Conservation (phyloP, 805 yeast species). For the Cyberlindnera maritima region DNA sequence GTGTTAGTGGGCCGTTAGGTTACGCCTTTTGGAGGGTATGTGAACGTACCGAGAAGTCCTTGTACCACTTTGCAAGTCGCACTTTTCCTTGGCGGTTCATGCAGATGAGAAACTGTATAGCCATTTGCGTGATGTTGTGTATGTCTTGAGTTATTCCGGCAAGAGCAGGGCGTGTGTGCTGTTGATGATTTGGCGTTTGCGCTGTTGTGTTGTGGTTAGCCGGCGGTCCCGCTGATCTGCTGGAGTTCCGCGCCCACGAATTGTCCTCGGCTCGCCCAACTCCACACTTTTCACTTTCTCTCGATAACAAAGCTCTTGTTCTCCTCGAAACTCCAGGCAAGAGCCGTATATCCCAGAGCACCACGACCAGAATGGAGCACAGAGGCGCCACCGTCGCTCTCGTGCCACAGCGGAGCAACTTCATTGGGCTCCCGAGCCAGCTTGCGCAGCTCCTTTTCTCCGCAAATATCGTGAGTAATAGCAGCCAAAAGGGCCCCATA, state of each 20-base stretch:
- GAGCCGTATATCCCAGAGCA: neutral
- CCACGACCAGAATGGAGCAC: constrained; percentile 15
- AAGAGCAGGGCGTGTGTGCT: too few relatives aligned
- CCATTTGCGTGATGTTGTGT: constrained; percentile 42
- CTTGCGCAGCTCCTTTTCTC: constrained; percentile 34
- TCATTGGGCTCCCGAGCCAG: constrained; percentile 9
- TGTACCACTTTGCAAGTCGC: constrained; percentile 80
- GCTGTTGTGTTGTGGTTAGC: neutral
- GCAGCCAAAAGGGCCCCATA: too few relatives aligned
- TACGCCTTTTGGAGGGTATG: neutral
- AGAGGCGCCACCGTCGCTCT: constrained; percentile 1
- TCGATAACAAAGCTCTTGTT: neutral
- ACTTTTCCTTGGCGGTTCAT: constrained; percentile 94
- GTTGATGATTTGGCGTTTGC: neutral
- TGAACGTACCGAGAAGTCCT: constrained; percentile 36
- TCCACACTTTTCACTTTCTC: constrained; percentile 1
- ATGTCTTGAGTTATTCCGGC: neutral
- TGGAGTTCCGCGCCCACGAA: neutral
- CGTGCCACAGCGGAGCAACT: constrained; percentile 7
- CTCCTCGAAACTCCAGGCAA: neutral
- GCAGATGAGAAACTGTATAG: constrained; percentile 75
- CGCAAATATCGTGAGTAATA: constrained; percentile 45
- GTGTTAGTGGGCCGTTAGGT: constrained; percentile 26
- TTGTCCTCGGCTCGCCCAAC: constrained; percentile 2
- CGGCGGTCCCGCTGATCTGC: neutral